Conservation (phyloP, 1,284 basidiomycete genomes). For the Ganoderma lingzhi region DNA sequence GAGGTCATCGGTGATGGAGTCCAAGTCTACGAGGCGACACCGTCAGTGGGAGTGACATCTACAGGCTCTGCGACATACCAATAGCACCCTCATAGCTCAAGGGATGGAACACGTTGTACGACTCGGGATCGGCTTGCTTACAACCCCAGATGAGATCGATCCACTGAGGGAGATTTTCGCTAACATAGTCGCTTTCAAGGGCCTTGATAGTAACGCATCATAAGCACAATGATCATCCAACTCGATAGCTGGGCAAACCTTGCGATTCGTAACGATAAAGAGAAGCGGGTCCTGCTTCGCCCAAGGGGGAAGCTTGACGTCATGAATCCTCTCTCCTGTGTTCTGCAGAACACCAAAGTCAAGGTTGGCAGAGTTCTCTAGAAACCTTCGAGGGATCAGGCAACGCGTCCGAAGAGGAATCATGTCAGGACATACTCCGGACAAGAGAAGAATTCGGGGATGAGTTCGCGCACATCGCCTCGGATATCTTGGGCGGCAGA, state of each 20-base stretch:
- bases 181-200: conserved; percentile 90
- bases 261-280: conserved; percentile 86
- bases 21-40: conserved; percentile 67
- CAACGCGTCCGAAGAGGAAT: neutral
- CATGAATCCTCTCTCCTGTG: conserved; percentile 84
- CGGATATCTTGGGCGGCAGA: conserved; percentile 89
- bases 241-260: conserved; percentile 49
- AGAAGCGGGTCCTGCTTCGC: conserved; percentile 86
- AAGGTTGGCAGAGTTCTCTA: conserved; percentile 77
- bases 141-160: conserved; percentile 93
- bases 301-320: conserved; percentile 94
- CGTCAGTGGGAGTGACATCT: neutral
- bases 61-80: conserved; percentile 50
- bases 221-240: neutral
- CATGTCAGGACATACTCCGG: conserved; percentile 60
- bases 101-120: conserved; percentile 92
- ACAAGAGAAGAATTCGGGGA: conserved; percentile 91
- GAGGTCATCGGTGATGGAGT: conserved; percentile 84
- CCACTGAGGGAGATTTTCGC: conserved; percentile 88
- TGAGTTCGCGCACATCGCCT: conserved; percentile 94
- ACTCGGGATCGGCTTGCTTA: conserved; percentile 84
- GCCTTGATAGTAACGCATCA: conserved; percentile 58
- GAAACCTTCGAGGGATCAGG: conserved; percentile 55
- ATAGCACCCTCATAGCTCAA: conserved; percentile 95
- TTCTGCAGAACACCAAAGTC: conserved; percentile 89